Conservation (phyloP, 108 stramenopile species). For the Pseudonitzschia multiseries region DNA sequence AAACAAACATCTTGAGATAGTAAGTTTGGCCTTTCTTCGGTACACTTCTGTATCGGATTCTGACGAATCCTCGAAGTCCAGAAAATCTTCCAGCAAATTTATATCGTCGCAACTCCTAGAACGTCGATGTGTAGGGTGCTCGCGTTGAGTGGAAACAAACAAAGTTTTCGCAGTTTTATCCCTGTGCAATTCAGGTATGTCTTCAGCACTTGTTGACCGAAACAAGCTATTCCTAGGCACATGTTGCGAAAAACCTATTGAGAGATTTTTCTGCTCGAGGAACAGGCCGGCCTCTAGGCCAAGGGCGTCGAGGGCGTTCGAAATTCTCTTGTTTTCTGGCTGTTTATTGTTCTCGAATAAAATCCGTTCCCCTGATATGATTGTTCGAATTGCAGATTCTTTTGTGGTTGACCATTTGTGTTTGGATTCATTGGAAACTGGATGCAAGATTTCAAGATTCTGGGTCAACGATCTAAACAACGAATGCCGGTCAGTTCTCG, state of each 20-base stretch:
- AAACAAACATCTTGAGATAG: background rate
- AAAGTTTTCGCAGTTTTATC: background rate
- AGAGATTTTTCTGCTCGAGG: constrained; percentile 19
- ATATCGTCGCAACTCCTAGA: constrained; percentile 7
- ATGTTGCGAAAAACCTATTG: constrained; percentile 12
- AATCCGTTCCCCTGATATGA: background rate
- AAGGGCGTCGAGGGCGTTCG: constrained; percentile 20
- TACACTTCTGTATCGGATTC: background rate
- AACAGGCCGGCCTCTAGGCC: constrained; percentile 35
- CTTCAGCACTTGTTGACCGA: background rate
- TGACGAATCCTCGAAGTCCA: background rate
- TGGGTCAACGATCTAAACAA: background rate
- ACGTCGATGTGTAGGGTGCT: background rate
- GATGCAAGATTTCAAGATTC: background rate
- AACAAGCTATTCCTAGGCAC: background rate
- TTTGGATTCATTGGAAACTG: background rate
- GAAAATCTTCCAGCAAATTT: background rate
- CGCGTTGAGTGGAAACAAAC: background rate
- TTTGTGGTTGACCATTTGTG: background rate
- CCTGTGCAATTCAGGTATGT: background rate
- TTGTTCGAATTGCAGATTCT: background rate
- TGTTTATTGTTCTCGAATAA: background rate
- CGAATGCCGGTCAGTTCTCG: background rate
- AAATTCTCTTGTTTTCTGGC: background rate
- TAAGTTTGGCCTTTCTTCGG: background rate